phyloP scores from a whole-genome alignment of 2,329 filamentous ascomycete species.

The Fusarium palustre region DNA sequence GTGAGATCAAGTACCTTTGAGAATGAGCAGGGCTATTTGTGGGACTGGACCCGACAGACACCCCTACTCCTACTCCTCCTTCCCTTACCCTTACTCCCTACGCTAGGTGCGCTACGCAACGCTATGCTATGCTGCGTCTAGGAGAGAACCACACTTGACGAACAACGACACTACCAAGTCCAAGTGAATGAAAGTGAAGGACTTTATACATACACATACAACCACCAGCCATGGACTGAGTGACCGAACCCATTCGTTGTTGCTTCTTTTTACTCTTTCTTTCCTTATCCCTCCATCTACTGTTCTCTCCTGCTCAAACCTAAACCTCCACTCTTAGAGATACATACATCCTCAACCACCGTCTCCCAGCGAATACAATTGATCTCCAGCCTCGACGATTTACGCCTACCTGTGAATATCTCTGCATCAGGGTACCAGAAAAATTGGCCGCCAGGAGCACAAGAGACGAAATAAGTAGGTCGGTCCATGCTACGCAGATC shows the following conservation, averaged over 20 bases:
- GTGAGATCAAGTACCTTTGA: constrained; percentile 8
- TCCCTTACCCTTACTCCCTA: constrained; percentile 20
- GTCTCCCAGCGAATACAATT: constrained; percentile 21
- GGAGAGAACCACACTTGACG: constrained; percentile 41
- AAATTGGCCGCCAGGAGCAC: too few species aligned
- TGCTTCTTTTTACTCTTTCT: constrained; percentile 39
- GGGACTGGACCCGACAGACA: constrained; percentile 21
- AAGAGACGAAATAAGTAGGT: too few species aligned
- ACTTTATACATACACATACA: constrained; percentile 43
- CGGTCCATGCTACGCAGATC: too few species aligned
- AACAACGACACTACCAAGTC: constrained; percentile 39
- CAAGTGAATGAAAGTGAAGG: constrained; percentile 35
- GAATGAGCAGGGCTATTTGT: constrained; percentile 29
- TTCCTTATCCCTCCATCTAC: constrained; percentile 21
- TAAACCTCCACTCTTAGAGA: constrained; percentile 17
- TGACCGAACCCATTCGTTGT: constrained; percentile 41
- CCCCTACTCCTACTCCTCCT: constrained; percentile 23
- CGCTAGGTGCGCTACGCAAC: constrained; percentile 19
- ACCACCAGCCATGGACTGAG: constrained; percentile 48
- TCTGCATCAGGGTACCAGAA: too few species aligned
- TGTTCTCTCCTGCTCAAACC: constrained; percentile 28
- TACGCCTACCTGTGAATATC: constrained; percentile 3
- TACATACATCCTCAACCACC: constrained; percentile 11
- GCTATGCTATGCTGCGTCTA: constrained; percentile 27
- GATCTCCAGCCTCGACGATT: constrained; percentile 14